These are phyloP conservation scores for Geotrichum cucujoidarum DNA, from an alignment of 1,139 yeast species.

Conservation along the genomic window DNA sequence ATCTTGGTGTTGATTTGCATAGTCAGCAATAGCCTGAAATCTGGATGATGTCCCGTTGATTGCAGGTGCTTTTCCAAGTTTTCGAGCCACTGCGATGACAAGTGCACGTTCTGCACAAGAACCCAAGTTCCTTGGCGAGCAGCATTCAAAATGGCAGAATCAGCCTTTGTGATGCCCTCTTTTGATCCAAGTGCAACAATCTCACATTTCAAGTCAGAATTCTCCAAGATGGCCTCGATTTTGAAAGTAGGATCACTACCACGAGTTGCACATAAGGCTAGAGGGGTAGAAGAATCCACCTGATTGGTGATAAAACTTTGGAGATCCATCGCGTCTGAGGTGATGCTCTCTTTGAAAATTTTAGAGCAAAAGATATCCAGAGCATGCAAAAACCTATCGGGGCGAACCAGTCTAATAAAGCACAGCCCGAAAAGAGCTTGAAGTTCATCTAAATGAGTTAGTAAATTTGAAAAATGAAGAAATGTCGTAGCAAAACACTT, in stretches of 20 bases:
- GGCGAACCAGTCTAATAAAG: slow-evolving; percentile 25
- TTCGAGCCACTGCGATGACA: slow-evolving; percentile 61
- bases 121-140: slow-evolving; percentile 58
- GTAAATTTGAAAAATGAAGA: not conserved
- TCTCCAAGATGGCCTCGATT: slow-evolving; percentile 45
- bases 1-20: slow-evolving; percentile 47
- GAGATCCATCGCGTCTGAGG: slow-evolving; percentile 15
- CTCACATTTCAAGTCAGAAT: slow-evolving; percentile 31
- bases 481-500: not conserved
- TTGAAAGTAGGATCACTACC: slow-evolving; percentile 65
- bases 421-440: slow-evolving; percentile 23
- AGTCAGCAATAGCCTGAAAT: slow-evolving; percentile 57
- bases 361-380: slow-evolving; percentile 21
- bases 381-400: slow-evolving; percentile 25
- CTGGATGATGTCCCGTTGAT: slow-evolving; percentile 28
- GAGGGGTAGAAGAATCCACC: slow-evolving; percentile 34
- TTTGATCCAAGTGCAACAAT: slow-evolving; percentile 70
- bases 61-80: slow-evolving; percentile 47
- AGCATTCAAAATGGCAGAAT: slow-evolving; percentile 47
- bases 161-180: slow-evolving; percentile 60
- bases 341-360: slow-evolving; percentile 5
- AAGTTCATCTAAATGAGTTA: slow-evolving; percentile 21
- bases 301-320: slow-evolving; percentile 22
- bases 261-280: slow-evolving; percentile 54
- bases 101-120: slow-evolving; percentile 70